Conservation (phyloP, 306 rosid genomes). For the Canavalia gladiata region DNA sequence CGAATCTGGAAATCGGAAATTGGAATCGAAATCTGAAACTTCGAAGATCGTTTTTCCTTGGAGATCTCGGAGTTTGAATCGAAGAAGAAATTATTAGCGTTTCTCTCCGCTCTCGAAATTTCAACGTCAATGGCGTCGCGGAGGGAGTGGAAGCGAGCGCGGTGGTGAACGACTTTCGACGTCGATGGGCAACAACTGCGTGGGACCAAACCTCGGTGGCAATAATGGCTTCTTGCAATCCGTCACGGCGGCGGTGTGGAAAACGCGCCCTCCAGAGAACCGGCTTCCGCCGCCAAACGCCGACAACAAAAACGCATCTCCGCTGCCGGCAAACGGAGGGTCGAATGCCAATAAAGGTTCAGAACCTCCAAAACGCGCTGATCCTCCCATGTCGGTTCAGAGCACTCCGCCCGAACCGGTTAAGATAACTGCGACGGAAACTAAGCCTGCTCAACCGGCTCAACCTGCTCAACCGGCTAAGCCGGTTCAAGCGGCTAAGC, state of each 20-base stretch:
- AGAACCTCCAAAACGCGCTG: background rate
- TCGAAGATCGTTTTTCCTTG: background rate
- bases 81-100: conserved; percentile 16
- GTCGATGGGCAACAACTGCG: conserved; percentile 94
- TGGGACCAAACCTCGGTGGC: conserved; percentile 75
- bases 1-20: background rate
- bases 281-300: conserved; percentile 67
- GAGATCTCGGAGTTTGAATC: conserved; percentile 26
- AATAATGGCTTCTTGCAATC: conserved; percentile 75
- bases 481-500: conserved; percentile 42
- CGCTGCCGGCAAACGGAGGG: background rate
- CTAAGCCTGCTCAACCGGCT: conserved; percentile 40
- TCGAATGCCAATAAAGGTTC: conserved; percentile 2
- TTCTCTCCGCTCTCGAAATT: conserved; percentile 44
- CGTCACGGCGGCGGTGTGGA: conserved; percentile 75
- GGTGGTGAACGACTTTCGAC: conserved; percentile 41
- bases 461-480: conserved; percentile 34
- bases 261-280: conserved; percentile 72
- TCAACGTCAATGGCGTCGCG: conserved; percentile 51
- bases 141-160: conserved; percentile 48
- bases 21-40: background rate
- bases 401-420: conserved; percentile 74
- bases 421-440: conserved; percentile 54
- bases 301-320: conserved; percentile 37
- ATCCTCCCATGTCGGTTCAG: conserved; percentile 58